A percentile compares a stretch with the other conserved stretches of the same genome.
Evolutionary conservation across 2,329 filamentous ascomycete genomes (phyloP).

Genomic region (Clarireedia hainanense): DNA sequence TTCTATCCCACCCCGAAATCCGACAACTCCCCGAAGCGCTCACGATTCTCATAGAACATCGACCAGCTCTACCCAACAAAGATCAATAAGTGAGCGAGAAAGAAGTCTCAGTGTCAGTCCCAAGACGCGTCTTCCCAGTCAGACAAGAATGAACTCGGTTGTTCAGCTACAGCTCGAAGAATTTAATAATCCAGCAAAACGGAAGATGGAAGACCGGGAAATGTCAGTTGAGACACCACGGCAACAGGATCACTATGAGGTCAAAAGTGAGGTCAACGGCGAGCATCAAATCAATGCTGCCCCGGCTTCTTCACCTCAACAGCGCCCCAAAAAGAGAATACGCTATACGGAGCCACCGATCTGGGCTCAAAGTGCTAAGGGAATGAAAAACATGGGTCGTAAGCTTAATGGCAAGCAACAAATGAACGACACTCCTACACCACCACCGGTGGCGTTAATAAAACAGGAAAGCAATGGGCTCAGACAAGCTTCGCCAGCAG

Average conservation of each 20-base stretch:
- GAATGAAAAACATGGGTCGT: constrained; percentile 12
- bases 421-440: constrained; percentile 10
- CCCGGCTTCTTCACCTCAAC: constrained; percentile 24
- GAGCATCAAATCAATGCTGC: constrained; percentile 14
- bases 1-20: constrained; percentile 34
- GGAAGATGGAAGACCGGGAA: constrained; percentile 27
- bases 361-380: constrained; percentile 30
- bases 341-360: constrained; percentile 46
- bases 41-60: constrained; percentile 44
- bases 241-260: constrained; percentile 13
- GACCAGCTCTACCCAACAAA: constrained; percentile 30
- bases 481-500: constrained; percentile 14
- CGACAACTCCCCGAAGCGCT: constrained; percentile 33
- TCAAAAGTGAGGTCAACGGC: constrained; percentile 18
- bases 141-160: constrained; percentile 15
- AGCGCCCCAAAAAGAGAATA: constrained; percentile 39
- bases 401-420: constrained; percentile 20
- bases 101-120: constrained; percentile 70
- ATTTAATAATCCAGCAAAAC: constrained; percentile 17
- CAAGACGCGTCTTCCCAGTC: constrained; percentile 52
- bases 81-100: constrained; percentile 56
- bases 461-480: constrained; percentile 24
- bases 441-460: constrained; percentile 9
- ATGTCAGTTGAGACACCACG: constrained; percentile 15
- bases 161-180: constrained; percentile 16